Conservation (phyloP, 2,329 filamentous ascomycete genomes). For the Microascus cirrosus region DNA sequence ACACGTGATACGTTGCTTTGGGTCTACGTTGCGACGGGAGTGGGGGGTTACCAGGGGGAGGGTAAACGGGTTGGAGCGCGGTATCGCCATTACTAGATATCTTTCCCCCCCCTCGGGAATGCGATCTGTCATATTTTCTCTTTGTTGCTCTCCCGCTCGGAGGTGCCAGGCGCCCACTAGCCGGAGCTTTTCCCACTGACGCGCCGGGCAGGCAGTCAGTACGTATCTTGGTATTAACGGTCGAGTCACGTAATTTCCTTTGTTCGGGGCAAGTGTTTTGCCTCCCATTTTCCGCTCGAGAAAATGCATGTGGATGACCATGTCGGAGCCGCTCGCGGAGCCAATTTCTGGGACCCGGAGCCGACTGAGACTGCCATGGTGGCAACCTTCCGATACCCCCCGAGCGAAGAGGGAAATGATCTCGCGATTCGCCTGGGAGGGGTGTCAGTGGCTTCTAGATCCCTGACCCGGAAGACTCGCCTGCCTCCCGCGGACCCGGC, state of each 20-base stretch:
- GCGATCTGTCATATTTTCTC: not conserved
- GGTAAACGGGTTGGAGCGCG: not conserved
- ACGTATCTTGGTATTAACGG: too few species aligned
- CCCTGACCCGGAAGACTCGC: not conserved
- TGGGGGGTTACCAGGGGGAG: not conserved
- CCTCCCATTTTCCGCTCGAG: too few species aligned
- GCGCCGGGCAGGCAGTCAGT: not conserved
- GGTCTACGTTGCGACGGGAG: not conserved
- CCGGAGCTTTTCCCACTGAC: not conserved
- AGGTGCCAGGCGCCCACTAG: not conserved
- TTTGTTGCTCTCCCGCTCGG: not conserved
- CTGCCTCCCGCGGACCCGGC: not conserved
- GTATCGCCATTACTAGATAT: not conserved
- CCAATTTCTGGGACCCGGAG: too few species aligned
- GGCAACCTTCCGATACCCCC: too few species aligned
- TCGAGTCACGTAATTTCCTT: too few species aligned
- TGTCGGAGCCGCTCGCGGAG: too few species aligned
- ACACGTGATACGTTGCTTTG: not conserved
- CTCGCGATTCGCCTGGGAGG: too few species aligned
- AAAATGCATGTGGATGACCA: too few species aligned
- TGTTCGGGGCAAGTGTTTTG: too few species aligned
- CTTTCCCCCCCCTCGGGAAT: not conserved
- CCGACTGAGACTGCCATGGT: too few species aligned
- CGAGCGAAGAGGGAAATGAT: too few species aligned
- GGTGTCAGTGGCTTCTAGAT: not conserved